Evolutionary conservation across 441 rosid species (phyloP), one percentile per base, ranked within the genome.

Genomic region (Erodium trifolium): DNA sequence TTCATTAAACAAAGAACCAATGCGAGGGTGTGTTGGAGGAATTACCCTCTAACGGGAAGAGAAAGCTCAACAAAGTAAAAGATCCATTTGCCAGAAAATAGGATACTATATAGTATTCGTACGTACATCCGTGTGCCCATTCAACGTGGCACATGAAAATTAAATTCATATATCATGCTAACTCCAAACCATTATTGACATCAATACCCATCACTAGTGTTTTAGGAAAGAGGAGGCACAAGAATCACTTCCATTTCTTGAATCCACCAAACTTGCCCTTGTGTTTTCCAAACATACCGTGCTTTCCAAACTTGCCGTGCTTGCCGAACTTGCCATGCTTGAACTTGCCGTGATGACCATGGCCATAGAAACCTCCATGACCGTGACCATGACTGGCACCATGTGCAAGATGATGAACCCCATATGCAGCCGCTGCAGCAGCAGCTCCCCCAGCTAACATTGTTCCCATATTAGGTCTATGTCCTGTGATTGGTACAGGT

Each of bases 321-420:
- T 83, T 86, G 8, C 92, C 94, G 49, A 81, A 87, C 70, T 91
- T 91, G 4, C 95, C 93, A 1, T 90, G 98, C 83, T 87, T 82
- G 74, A 77, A 90, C 78, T 84, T 85, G 9, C 92, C 94, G 47
- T 41, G 47, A 13, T 79, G 91, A 23, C 82, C 87, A 53, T 73
- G 70, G 65, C 82, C 85, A 34, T 82, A 72, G 69, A 69, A 72
- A 51, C 77, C 71, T 3, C 81, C 80, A n/a, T 74, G 68, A 2
- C 73, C 83, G 6, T 51, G 73, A 14, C 72, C 74, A 18, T 71
- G 78, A 19, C 84, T 78, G 57, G 72, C 69, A 2, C 83, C 83
- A 47, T 88, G 94, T 41, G 87, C 49, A 64, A 90, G 1, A 43
- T 84, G 91, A 73, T 88, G 92, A 68, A 90, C 87, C 74, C 92